Evolutionary conservation across 495 filamentous ascomycete genomes (phyloP).

Genomic region (Pyrenula massariospora): DNA sequence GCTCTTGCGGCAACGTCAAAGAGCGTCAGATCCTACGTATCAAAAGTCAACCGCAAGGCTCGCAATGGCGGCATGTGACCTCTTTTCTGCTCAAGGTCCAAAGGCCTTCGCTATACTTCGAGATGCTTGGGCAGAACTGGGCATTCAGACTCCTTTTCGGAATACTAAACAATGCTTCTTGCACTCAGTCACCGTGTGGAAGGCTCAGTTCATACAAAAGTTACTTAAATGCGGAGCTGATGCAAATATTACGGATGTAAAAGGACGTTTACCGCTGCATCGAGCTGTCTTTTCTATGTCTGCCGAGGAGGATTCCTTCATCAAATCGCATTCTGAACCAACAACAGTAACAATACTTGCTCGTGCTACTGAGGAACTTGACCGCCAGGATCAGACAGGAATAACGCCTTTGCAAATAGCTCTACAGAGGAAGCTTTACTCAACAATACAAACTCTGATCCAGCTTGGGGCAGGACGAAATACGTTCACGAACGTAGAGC

Average conservation of each 20-base stretch:
- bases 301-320: neutral
- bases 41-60: neutral
- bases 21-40: neutral
- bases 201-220: neutral
- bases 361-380: neutral
- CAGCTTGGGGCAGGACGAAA: neutral
- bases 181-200: neutral
- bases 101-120: neutral
- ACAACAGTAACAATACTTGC: neutral
- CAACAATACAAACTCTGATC: neutral
- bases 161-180: neutral
- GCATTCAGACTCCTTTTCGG: neutral
- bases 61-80: neutral
- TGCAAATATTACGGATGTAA: neutral
- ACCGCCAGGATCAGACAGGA: neutral
- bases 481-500: neutral
- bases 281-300: neutral
- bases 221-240: neutral
- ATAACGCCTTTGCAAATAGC: neutral
- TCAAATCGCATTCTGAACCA: neutral
- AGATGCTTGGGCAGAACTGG: neutral
- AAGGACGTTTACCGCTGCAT: neutral
- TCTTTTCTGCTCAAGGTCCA: neutral
- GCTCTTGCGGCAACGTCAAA: neutral
- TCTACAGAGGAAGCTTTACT: neutral